phyloP scores from a whole-genome alignment of 768 basidiomycete species.

The Punctularia strigosozonata region DNA sequence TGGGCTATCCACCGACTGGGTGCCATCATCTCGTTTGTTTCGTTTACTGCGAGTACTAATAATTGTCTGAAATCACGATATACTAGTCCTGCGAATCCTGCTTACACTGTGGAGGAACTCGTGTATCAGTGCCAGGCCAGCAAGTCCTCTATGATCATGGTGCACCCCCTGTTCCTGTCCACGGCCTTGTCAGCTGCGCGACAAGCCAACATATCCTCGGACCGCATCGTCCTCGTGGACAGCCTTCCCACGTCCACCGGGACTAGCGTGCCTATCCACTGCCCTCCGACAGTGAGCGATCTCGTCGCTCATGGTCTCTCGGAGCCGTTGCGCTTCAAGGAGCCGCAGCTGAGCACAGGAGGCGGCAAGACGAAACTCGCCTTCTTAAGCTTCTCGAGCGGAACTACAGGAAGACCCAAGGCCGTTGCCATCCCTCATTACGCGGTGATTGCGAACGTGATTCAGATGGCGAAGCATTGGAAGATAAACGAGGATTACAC shows the following conservation, averaged over 20 bases:
- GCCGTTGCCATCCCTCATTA: conserved; percentile 62
- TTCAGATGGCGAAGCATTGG: conserved; percentile 14
- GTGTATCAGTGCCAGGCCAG: conserved; percentile 19
- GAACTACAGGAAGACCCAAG: conserved; percentile 50
- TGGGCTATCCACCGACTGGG: conserved; percentile 54
- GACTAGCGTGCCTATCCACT: not conserved
- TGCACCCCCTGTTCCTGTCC: conserved; percentile 16
- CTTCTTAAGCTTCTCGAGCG: conserved; percentile 63
- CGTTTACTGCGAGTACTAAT: not conserved
- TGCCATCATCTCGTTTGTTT: conserved; percentile 41
- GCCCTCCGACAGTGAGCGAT: conserved; percentile 31
- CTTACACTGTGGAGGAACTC: conserved; percentile 21
- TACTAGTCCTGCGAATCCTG: conserved; percentile 22
- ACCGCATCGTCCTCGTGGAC: conserved; percentile 18
- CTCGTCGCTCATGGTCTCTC: conserved; percentile 32
- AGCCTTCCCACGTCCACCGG: not conserved
- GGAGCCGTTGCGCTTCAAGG: conserved; percentile 26
- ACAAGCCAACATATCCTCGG: conserved; percentile 16
- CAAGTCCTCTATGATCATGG: conserved; percentile 17
- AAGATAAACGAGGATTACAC: conserved; percentile 20
- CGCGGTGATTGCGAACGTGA: conserved; percentile 42
- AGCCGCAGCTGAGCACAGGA: conserved; percentile 36
- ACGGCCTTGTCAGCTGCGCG: conserved; percentile 19
- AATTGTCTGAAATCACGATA: conserved; percentile 1
- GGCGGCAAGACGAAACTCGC: conserved; percentile 53